Percentiles rank a stretch among this genome's conserved stretches.
phyloP scores from a whole-genome alignment of 1,284 basidiomycete genomes.

The Entoloma clypeatum region DNA sequence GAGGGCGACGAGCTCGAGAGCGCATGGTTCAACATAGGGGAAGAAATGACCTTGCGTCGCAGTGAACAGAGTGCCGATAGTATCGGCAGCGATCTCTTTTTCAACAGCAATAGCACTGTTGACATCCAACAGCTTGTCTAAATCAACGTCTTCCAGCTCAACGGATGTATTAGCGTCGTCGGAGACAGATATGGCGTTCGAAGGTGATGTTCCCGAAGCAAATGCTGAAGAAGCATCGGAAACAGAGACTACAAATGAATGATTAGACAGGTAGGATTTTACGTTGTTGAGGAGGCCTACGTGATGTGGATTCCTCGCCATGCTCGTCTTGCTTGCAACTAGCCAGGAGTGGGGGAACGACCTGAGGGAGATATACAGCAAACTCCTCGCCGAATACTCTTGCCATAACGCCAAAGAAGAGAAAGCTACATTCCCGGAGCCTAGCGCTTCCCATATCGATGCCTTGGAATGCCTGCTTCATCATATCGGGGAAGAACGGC shows the following conservation, averaged over 20 bases:
- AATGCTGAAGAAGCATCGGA: slow-evolving; percentile 55
- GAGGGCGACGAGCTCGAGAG: slow-evolving; percentile 80
- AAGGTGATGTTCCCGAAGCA: slow-evolving; percentile 68
- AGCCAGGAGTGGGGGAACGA: slow-evolving; percentile 83
- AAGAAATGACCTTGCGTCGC: slow-evolving; percentile 85
- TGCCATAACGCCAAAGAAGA: slow-evolving; percentile 99
- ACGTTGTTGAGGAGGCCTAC: slow-evolving; percentile 30
- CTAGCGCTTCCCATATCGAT: slow-evolving; percentile 85
- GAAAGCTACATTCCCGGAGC: slow-evolving; percentile 93
- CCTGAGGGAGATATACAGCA: slow-evolving; percentile 79
- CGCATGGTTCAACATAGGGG: slow-evolving; percentile 80
- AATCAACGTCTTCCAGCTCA: slow-evolving; percentile 83
- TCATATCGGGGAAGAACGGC: slow-evolving; percentile 93
- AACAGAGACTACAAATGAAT: slow-evolving; percentile 39
- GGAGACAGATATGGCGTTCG: slow-evolving; percentile 60
- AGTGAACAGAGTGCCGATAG: slow-evolving; percentile 88
- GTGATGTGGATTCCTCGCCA: slow-evolving; percentile 53
- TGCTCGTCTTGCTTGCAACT: slow-evolving; percentile 87
- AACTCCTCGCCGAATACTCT: slow-evolving; percentile 96
- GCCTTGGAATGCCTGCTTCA: slow-evolving; percentile 93
- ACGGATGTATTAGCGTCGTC: slow-evolving; percentile 55
- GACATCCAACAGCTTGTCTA: slow-evolving; percentile 85
- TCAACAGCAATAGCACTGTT: slow-evolving; percentile 98
- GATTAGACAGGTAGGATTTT: not conserved
- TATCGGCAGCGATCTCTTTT: slow-evolving; percentile 98